phyloP scores from a whole-genome alignment of 1,284 basidiomycete species.

The Trichosporon inkin region DNA sequence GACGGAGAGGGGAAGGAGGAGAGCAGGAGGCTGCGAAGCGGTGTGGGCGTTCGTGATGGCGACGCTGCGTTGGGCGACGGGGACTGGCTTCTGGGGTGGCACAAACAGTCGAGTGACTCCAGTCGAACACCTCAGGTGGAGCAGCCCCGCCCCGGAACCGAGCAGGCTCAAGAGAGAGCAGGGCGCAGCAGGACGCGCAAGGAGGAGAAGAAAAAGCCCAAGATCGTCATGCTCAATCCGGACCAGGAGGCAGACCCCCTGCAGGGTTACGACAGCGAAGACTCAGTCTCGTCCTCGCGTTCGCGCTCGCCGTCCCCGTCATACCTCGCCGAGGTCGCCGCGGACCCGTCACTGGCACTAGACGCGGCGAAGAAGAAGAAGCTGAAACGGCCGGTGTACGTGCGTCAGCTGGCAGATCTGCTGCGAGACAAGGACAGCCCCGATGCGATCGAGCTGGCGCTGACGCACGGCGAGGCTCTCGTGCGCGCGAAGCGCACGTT shows the following conservation, averaged over 20 bases:
- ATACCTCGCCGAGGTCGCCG: constrained; percentile 75
- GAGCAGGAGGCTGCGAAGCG: constrained; percentile 58
- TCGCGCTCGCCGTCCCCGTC: constrained; percentile 72
- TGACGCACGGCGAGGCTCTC: constrained; percentile 71
- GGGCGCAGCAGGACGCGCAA: not conserved
- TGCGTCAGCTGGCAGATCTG: constrained; percentile 70
- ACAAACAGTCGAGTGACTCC: not conserved
- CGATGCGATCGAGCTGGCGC: constrained; percentile 69
- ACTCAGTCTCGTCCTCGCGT: constrained; percentile 63
- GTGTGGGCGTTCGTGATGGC: constrained; percentile 57
- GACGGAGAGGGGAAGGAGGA: constrained; percentile 64
- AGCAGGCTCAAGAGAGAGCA: not conserved
- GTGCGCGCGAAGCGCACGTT: constrained; percentile 74
- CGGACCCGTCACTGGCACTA: constrained; percentile 66
- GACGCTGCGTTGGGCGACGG: constrained; percentile 45
- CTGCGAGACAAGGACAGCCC: constrained; percentile 67
- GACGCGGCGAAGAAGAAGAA: constrained; percentile 56
- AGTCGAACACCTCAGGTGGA: not conserved
- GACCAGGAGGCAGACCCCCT: constrained; percentile 70
- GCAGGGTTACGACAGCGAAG: constrained; percentile 63
- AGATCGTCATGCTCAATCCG: constrained; percentile 35
- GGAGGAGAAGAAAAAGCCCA: constrained; percentile 10
- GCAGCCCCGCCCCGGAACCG: not conserved
- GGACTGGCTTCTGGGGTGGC: constrained; percentile 42
- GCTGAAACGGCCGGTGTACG: constrained; percentile 70